Conservation (phyloP, 192 early-diverging fungal genomes). For the Coemansia javaensis region DNA sequence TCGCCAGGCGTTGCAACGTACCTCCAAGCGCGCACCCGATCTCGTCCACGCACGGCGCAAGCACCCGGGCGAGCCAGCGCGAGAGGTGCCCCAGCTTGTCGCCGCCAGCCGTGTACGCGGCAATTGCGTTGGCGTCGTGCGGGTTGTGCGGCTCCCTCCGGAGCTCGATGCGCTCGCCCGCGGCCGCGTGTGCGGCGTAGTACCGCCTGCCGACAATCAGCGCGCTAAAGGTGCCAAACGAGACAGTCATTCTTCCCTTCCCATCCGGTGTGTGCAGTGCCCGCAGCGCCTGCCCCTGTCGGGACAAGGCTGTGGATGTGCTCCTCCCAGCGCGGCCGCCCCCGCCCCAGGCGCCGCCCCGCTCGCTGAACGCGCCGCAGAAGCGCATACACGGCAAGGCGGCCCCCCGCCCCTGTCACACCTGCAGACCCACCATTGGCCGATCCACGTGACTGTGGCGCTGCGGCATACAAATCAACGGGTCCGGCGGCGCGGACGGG, state of each 20-base stretch:
- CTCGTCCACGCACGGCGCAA: constrained; percentile 34
- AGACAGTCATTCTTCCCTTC: background rate
- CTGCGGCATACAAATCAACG: too few species aligned
- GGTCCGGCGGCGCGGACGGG: too few species aligned
- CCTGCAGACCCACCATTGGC: too few species aligned
- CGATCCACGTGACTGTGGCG: too few species aligned
- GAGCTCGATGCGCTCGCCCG: constrained; percentile 7
- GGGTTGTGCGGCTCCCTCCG: constrained; percentile 12
- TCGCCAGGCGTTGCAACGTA: background rate
- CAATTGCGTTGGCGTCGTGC: constrained; percentile 34
- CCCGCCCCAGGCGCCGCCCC: background rate
- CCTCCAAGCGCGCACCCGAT: constrained; percentile 11
- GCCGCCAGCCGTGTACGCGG: background rate
- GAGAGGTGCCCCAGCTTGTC: constrained; percentile 24
- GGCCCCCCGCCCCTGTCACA: too few species aligned
- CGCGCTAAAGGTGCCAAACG: constrained; percentile 16
- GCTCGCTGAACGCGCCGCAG: background rate
- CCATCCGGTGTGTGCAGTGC: background rate
- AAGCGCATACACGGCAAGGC: background rate
- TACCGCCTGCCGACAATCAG: constrained; percentile 33
- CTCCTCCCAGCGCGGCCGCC: background rate
- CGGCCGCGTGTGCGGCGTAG: constrained; percentile 2
- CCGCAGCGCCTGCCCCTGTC: background rate
- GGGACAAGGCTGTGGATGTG: background rate
- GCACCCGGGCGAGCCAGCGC: constrained; percentile 32